Evolutionary conservation across 73 alveolate genomes (phyloP).

Genomic region (Durusdinium trenchii): DNA sequence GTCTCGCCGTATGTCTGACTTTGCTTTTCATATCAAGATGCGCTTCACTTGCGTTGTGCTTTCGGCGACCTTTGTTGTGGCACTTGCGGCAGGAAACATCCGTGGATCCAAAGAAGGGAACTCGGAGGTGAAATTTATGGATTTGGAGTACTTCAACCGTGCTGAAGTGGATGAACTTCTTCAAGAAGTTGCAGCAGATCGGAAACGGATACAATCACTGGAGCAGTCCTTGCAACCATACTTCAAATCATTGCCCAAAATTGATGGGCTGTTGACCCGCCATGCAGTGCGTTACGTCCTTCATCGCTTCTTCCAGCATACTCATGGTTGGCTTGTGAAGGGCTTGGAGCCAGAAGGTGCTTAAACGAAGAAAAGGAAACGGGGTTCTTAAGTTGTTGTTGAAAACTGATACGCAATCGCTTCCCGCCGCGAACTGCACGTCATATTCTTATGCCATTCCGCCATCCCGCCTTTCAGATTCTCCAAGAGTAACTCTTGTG

Average conservation of each 20-base stretch:
- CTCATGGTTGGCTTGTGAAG: constrained; percentile 70
- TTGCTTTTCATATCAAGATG: too few species aligned
- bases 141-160: constrained; percentile 53
- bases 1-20: too few species aligned
- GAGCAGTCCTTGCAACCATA: constrained; percentile 26
- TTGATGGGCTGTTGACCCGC: constrained; percentile 12
- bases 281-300: constrained; percentile 64
- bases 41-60: background rate
- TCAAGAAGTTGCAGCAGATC: background rate
- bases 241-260: constrained; percentile 47
- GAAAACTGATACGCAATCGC: too few species aligned
- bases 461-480: too few species aligned
- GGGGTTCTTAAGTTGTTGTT: too few species aligned
- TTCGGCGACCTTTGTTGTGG: background rate
- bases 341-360: constrained; percentile 95
- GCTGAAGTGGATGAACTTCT: constrained; percentile 31
- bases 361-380: too few species aligned
- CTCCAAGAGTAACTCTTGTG: too few species aligned
- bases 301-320: constrained; percentile 67
- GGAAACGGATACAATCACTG: background rate
- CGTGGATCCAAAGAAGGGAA: constrained; percentile 13
- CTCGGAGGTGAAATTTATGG: constrained; percentile 29
- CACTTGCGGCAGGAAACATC: constrained; percentile 30
- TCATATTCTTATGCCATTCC: too few species aligned
- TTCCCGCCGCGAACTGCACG: too few species aligned